Base-by-base conservation (phyloP, 2,329 filamentous ascomycete genomes). In the Trichoderma citrinoviride region DNA sequence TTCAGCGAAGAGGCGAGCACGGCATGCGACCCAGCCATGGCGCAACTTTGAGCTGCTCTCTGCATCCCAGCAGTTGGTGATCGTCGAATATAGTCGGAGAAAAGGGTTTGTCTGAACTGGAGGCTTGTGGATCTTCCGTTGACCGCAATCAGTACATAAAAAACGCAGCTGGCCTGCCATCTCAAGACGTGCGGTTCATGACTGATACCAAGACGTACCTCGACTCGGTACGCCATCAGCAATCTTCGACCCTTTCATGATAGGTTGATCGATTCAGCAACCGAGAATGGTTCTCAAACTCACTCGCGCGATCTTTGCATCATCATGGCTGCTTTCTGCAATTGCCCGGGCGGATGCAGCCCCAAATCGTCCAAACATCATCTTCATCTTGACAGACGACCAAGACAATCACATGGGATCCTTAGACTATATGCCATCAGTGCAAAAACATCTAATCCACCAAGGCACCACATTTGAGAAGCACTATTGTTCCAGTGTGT, bases 321-420 rank as follows among this genome's bases (percentile, higher is more conserved):
- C 64, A n/a, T 61, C 56, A 56, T 65, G 56, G 47, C n/a, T 61
- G 2, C 33, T 61, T n/a, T 40, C 33, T 15, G 41, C 64, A 19
- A 25, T 25, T 37, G 4, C 50, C 17, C 1, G 14, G 2, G 23
- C 56, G 10, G 37, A 65, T 44, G 64, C 56, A 10, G 29, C 56
- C 10, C 21, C 64, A 17, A 17, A 17, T 29, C 64, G 56, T 14
- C 68, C 68, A 14, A 90, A 90, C 67, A 84, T 90, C 52, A 77
- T 91, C 21, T 87, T 90, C 70, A 85, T 90, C 65, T 78, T 90
- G 44, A 88, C 86, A 0, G 88, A 90, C 66, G 88, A 90, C 67
- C 88, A 90, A 70, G 88, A 90, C 70, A 74, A 85, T 1, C 82
- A 85, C 46, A 77, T 90, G 68, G 77, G 85, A 53, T 90, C 87